These are phyloP conservation scores for Endogone sp. DNA, from an alignment of 192 early-diverging fungal species.

Conservation along the genomic window DNA sequence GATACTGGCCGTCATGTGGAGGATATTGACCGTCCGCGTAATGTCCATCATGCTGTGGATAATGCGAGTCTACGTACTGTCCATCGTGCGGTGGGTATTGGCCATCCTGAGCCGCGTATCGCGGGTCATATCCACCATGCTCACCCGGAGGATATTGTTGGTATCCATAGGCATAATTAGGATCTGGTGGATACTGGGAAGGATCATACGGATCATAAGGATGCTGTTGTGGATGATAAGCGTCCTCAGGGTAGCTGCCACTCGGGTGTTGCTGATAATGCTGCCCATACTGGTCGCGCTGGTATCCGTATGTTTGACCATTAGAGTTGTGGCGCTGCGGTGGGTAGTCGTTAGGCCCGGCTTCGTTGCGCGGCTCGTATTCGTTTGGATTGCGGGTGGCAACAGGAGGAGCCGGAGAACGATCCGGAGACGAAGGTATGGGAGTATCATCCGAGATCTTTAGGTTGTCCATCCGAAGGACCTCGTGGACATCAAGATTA, in stretches of 20 bases:
- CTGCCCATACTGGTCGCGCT: neutral
- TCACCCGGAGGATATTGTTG: neutral
- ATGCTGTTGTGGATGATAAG: neutral
- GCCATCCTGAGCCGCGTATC: neutral
- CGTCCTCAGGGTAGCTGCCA: neutral
- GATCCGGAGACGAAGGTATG: neutral
- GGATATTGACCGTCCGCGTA: conserved; percentile 1
- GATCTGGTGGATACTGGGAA: neutral
- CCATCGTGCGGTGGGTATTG: neutral
- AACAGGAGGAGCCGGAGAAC: neutral
- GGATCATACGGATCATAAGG: neutral
- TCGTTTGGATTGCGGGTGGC: neutral
- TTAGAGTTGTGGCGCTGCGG: neutral
- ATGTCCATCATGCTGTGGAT: neutral
- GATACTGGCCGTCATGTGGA: neutral
- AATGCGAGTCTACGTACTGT: too few relatives aligned
- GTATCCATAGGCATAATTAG: neutral
- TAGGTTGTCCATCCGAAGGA: neutral
- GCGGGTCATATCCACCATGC: neutral
- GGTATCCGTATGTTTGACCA: neutral
- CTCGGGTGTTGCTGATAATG: neutral
- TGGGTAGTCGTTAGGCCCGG: neutral
- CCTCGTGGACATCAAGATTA: neutral
- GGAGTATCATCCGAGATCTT: neutral
- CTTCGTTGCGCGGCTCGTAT: neutral